Conservation (phyloP, 371 early-diverging fungal species). For the Rhizomucor pusillus region DNA sequence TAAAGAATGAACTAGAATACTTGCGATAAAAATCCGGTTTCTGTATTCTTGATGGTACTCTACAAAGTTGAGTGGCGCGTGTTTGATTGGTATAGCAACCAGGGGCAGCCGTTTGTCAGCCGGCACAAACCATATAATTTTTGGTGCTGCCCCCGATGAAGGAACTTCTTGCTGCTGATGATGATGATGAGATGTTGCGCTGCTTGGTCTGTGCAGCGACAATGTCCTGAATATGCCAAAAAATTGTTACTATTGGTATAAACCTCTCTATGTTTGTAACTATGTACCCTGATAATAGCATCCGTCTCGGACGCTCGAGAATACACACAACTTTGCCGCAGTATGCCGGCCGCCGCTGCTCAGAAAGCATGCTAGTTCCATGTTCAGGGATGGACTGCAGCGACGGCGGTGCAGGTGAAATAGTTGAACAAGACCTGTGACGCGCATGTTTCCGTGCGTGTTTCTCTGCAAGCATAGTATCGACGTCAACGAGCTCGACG, state of each 20-base stretch:
- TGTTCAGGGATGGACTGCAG: conserved; percentile 21
- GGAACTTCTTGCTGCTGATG: conserved; percentile 3
- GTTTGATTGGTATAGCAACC: conserved; percentile 47
- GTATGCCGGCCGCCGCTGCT: conserved; percentile 43
- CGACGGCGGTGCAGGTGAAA: conserved; percentile 8
- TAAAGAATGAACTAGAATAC: conserved; percentile 5
- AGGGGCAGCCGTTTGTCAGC: conserved; percentile 61
- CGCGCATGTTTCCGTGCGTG: conserved; percentile 13
- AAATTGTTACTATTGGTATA: not conserved
- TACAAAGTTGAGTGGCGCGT: conserved; percentile 39
- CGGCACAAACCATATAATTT: conserved; percentile 62
- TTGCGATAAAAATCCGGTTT: conserved; percentile 14
- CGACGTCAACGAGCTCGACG: conserved; percentile 52
- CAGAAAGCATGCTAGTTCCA: conserved; percentile 17
- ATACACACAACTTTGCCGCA: conserved; percentile 59
- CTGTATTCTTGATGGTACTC: conserved; percentile 19
- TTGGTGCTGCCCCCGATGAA: conserved; percentile 16
- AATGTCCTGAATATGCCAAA: conserved; percentile 16
- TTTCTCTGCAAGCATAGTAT: conserved; percentile 31
- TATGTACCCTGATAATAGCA: conserved; percentile 13
- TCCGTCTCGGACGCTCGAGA: conserved; percentile 35
- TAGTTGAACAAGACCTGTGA: conserved; percentile 17
- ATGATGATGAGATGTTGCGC: not conserved
- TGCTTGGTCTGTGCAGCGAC: conserved; percentile 27
- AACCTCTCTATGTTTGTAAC: not conserved